Conservation (phyloP, 495 filamentous ascomycete species). For the Bacidia rubella region DNA sequence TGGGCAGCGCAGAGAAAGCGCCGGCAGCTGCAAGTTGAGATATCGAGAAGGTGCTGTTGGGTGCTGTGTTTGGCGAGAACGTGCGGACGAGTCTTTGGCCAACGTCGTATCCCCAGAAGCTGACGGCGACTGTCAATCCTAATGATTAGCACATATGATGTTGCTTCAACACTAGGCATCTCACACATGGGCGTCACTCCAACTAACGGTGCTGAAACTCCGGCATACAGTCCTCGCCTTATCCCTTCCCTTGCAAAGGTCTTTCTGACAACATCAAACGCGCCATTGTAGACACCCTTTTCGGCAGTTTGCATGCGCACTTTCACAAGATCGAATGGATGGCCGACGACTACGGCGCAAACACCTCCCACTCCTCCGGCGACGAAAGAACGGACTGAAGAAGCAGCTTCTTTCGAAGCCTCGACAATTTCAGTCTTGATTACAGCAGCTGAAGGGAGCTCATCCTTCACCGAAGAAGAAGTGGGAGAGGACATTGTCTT, state of each 20-base stretch:
- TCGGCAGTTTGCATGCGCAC: slow-evolving; percentile 93
- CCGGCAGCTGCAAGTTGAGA: slow-evolving; percentile 83
- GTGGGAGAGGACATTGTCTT: not conserved
- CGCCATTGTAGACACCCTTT: slow-evolving; percentile 78
- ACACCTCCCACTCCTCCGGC: slow-evolving; percentile 90
- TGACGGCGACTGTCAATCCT: slow-evolving; percentile 65
- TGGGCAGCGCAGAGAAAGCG: slow-evolving; percentile 95
- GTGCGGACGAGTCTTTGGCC: slow-evolving; percentile 74
- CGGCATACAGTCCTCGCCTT: slow-evolving; percentile 82
- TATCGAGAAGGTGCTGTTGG: slow-evolving; percentile 52
- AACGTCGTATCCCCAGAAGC: slow-evolving; percentile 96
- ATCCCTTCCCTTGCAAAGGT: slow-evolving; percentile 79
- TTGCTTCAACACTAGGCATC: slow-evolving; percentile 21
- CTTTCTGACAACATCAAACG: slow-evolving; percentile 82
- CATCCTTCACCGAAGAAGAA: slow-evolving; percentile 6
- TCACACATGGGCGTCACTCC: slow-evolving; percentile 98
- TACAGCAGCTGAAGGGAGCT: slow-evolving; percentile 13
- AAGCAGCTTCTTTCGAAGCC: slow-evolving; percentile 24
- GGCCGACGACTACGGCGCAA: slow-evolving; percentile 84
- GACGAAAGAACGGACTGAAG: slow-evolving; percentile 57
- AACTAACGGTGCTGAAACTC: slow-evolving; percentile 84
- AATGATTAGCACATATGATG: not conserved
- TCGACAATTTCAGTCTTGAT: slow-evolving; percentile 19
- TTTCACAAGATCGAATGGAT: slow-evolving; percentile 96
- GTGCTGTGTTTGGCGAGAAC: slow-evolving; percentile 41